Evolutionary conservation across 768 basidiomycete genomes (phyloP).

Genomic region (Agrocybe chaxingu): DNA sequence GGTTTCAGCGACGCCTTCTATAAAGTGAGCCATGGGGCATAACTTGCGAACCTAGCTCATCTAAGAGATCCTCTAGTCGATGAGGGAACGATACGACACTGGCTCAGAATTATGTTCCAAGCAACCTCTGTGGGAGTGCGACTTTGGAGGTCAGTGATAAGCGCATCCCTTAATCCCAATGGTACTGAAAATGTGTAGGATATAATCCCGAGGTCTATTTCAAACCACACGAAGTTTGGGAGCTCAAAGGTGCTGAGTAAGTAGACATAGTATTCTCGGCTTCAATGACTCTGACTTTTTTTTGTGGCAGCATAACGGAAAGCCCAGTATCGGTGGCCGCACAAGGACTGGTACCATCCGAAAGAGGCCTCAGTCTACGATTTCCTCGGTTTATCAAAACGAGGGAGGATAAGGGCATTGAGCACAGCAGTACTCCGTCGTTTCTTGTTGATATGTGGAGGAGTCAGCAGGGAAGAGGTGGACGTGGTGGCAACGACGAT

Average conservation of each 20-base stretch:
- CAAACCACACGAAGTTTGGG: slow-evolving; percentile 80
- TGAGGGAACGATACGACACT: slow-evolving; percentile 62
- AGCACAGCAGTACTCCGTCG: slow-evolving; percentile 68
- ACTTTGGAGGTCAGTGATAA: slow-evolving; percentile 54
- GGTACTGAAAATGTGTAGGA: slow-evolving; percentile 32
- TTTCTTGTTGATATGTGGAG: slow-evolving; percentile 70
- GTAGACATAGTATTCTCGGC: slow-evolving; percentile 7
- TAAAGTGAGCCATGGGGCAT: slow-evolving; percentile 23
- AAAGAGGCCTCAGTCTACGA: slow-evolving; percentile 74
- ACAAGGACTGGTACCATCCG: slow-evolving; percentile 45
- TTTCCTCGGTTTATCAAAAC: slow-evolving; percentile 83
- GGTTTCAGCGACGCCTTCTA: slow-evolving; percentile 87
- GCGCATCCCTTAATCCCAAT: slow-evolving; percentile 1
- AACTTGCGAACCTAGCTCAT: slow-evolving; percentile 2
- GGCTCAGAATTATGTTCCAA: slow-evolving; percentile 51
- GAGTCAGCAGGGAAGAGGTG: slow-evolving; percentile 49
- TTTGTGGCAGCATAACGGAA: slow-evolving; percentile 59
- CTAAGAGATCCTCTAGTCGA: slow-evolving; percentile 35
- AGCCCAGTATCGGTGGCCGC: slow-evolving; percentile 87
- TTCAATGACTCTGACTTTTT: slow-evolving; percentile 7
- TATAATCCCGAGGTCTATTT: slow-evolving; percentile 68
- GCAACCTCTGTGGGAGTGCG: slow-evolving; percentile 55
- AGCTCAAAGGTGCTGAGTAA: slow-evolving; percentile 77
- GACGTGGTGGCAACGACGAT: slow-evolving; percentile 39
- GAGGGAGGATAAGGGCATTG: slow-evolving; percentile 70